Conservation (phyloP, 805 yeast species). For the Spathaspora hagerdaliae region DNA sequence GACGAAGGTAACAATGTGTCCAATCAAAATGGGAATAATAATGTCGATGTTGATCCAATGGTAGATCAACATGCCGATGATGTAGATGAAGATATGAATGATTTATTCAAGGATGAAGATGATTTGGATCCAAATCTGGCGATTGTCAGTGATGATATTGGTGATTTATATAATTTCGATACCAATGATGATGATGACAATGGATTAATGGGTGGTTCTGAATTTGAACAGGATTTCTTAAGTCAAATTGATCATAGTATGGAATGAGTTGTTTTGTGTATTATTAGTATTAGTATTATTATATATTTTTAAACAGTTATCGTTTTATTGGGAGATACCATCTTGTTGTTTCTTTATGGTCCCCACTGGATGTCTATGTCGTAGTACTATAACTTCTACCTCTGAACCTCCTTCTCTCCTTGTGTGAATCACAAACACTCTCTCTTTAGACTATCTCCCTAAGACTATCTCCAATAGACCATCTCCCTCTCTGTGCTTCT, state of each 20-base stretch:
- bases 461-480: no score
- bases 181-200: conserved; percentile 21
- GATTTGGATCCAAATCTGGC: conserved; percentile 8
- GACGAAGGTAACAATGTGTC: background rate
- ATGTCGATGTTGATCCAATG: background rate
- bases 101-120: conserved; percentile 9
- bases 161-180: conserved; percentile 29
- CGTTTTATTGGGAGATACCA: no score
- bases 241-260: conserved; percentile 19
- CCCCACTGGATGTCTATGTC: no score
- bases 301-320: no score
- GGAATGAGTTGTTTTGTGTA: conserved; percentile 11
- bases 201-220: conserved; percentile 21
- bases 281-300: no score
- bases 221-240: conserved; percentile 32
- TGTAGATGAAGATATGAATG: conserved; percentile 4
- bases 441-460: no score
- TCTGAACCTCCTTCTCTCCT: no score
- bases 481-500: no score
- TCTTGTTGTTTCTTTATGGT: no score
- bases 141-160: conserved; percentile 25
- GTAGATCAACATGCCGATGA: background rate
- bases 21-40: background rate
- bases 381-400: no score
- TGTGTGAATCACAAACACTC: no score